phyloP scores from a whole-genome alignment of 2,329 filamentous ascomycete species.

The Botryosphaeria dothidea region DNA sequence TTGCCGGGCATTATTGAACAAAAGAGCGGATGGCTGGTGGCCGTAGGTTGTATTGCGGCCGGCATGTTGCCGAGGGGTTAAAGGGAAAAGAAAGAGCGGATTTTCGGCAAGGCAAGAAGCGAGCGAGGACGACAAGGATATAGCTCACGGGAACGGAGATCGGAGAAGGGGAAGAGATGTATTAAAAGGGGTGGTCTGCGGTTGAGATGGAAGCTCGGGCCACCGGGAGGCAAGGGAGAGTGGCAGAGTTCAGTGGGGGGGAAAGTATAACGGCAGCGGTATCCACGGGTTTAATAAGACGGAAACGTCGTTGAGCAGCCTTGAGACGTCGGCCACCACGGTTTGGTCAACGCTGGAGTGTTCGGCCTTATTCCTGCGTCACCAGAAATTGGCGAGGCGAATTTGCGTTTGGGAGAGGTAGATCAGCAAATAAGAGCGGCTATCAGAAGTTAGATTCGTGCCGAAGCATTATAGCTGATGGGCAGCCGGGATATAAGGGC shows the following conservation, averaged over 20 bases:
- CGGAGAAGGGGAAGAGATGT: slow-evolving; percentile 2
- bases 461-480: not conserved
- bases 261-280: not conserved
- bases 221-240: not conserved
- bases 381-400: not conserved
- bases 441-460: not conserved
- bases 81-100: not conserved
- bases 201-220: not conserved
- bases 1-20: not conserved
- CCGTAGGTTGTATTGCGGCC: not conserved
- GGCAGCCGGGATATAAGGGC: not conserved
- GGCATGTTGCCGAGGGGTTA: not conserved
- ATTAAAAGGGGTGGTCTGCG: slow-evolving; percentile 9
- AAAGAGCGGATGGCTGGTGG: not conserved
- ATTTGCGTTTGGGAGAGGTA: not conserved
- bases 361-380: not conserved
- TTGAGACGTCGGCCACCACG: not conserved
- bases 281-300: not conserved
- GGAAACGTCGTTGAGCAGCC: not conserved
- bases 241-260: not conserved
- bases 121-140: slow-evolving; percentile 9
- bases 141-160: not conserved
- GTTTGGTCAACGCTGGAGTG: not conserved
- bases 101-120: slow-evolving; percentile 1
- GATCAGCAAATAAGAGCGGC: not conserved